phyloP scores from a whole-genome alignment of 2,329 filamentous ascomycete species.

The Fusarium coffeatum region DNA sequence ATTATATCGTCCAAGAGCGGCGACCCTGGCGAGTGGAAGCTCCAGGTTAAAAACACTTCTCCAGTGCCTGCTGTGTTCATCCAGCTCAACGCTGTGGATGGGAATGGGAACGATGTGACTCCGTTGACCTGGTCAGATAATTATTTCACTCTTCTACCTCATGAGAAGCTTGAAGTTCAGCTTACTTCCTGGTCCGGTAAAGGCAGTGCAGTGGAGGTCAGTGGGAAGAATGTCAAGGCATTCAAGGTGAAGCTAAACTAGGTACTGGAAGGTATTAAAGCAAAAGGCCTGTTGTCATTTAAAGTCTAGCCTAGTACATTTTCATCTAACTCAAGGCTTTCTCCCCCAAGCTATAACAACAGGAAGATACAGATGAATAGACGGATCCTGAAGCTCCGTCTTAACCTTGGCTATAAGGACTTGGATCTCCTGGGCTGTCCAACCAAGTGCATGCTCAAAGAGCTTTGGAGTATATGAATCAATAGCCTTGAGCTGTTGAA shows the following conservation, averaged over 20 bases:
- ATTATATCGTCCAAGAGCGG: neutral
- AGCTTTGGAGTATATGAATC: conserved; percentile 34
- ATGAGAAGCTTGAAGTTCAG: neutral
- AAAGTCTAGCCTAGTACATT: fast-evolving
- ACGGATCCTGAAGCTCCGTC: conserved; percentile 24
- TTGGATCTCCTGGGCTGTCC: conserved; percentile 23
- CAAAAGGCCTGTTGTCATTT: fast-evolving
- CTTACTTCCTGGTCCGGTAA: neutral
- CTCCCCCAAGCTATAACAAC: conserved; percentile 26
- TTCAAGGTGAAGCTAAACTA: neutral
- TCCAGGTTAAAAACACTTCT: neutral
- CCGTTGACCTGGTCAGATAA: neutral
- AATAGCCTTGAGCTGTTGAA: conserved; percentile 26
- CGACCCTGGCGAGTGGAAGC: neutral
- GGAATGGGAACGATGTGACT: neutral
- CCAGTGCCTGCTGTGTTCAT: neutral
- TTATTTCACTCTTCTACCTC: neutral
- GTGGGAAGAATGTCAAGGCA: neutral
- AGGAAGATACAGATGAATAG: conserved; percentile 34
- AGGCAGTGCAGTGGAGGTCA: neutral
- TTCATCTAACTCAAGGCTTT: conserved; percentile 5
- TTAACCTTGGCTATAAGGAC: conserved; percentile 34
- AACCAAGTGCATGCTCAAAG: conserved; percentile 28
- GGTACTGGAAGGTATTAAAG: neutral
- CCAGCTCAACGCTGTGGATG: neutral